Evolutionary conservation across 345 rosid species (phyloP), one percentile per base, ranked within the genome.

Genomic region (Camelina sativa): DNA sequence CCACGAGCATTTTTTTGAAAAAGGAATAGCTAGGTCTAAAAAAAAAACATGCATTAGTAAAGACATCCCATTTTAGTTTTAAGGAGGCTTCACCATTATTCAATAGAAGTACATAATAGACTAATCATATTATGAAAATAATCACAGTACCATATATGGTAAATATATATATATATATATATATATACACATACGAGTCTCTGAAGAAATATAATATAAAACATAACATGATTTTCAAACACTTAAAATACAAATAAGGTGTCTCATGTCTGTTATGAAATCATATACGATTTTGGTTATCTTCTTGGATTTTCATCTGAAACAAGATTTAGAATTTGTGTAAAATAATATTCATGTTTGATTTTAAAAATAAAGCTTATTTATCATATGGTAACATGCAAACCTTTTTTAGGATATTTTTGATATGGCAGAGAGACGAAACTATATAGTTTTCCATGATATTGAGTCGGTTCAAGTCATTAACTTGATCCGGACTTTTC

Each of bases 391-490:
- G 34, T 11, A 65, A 23, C 1, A 0, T 56, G 0, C 46, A 64
- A 30, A 74, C 58, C 59, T 57, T 46, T 25, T 57, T 46, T 38
- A 60, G 7, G 11, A 1, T 4, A 6, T 20, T 23, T 53, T 3
- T 34, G 32, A 63, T 22, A 2, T 55, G 13, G 38, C 0, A 22
- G 11, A 74, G 58, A n/a, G 19, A 15, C 12, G 48, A 7, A 35
- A 65, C 5, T 15, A 74, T 15, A 74, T 34, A 15, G 0, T 16
- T 32, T 22, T 65, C 59, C 72, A 74, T 73, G 10, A 73, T 46
- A 3, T 12, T 32, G 30, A 73, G 71, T 35, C 50, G 28, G 7
- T 56, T 57, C 65, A 65, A 22, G 47, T 74, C 77, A 56, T 34
- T 7, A 34, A 74, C 41, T 44, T 52, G 15, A 11, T 23, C 0